These are phyloP conservation scores for Chlorencoelia australis DNA, from an alignment of 2,329 filamentous ascomycete species.

Conservation along the genomic window DNA sequence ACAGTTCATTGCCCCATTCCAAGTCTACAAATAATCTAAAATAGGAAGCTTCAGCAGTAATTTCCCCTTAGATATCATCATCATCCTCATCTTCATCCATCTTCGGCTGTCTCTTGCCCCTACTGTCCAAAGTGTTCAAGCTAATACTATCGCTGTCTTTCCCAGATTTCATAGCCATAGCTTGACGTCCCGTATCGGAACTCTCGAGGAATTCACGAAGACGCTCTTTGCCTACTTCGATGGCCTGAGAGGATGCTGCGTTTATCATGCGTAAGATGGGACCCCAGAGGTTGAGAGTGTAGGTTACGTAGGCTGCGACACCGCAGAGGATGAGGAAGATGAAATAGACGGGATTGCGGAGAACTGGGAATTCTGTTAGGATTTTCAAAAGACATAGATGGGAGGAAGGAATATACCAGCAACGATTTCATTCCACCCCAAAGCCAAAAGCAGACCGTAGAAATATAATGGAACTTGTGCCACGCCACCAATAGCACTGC, in stretches of 20 bases:
- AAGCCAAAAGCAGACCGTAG: constrained; percentile 74
- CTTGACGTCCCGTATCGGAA: constrained; percentile 75
- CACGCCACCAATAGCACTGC: constrained; percentile 89
- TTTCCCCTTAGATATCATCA: constrained; percentile 19
- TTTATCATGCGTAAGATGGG: constrained; percentile 94
- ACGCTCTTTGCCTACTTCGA: constrained; percentile 86
- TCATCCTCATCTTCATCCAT: constrained; percentile 47
- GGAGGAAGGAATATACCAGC: constrained; percentile 54
- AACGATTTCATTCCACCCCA: constrained; percentile 98
- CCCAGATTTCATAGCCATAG: constrained; percentile 61
- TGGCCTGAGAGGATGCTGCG: constrained; percentile 73
- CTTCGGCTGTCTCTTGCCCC: constrained; percentile 37
- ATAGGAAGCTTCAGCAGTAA: too few species aligned
- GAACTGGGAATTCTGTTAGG: constrained; percentile 43
- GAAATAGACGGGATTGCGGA: constrained; percentile 90
- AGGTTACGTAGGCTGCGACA: constrained; percentile 77
- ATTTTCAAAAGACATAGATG: background rate
- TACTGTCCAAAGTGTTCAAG: constrained; percentile 50
- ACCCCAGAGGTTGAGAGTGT: constrained; percentile 88
- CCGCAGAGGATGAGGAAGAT: constrained; percentile 71
- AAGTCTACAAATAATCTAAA: too few species aligned
- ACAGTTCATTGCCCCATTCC: too few species aligned
- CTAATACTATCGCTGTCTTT: constrained; percentile 40
- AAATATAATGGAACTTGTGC: constrained; percentile 93
- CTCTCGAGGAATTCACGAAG: constrained; percentile 82